These are phyloP conservation scores for Rhexocercosporidium sp. DNA, from an alignment of 2,329 filamentous ascomycete genomes.

Conservation along the genomic window DNA sequence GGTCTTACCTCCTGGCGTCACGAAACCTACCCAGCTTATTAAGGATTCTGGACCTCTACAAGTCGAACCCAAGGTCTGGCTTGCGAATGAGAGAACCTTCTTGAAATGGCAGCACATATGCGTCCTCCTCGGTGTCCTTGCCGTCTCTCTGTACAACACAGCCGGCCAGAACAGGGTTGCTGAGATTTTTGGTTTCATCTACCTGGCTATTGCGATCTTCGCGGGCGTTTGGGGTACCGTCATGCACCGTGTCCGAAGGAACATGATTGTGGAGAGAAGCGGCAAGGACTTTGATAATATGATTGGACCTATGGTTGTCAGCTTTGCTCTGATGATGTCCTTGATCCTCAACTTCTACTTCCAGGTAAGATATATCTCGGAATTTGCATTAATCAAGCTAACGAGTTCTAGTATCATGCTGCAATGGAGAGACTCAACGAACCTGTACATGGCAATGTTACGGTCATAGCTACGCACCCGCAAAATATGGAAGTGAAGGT, in stretches of 20 bases:
- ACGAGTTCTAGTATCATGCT: constrained; percentile 33
- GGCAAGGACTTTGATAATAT: constrained; percentile 93
- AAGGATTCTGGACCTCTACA: constrained; percentile 92
- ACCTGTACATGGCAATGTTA: constrained; percentile 17
- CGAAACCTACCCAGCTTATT: constrained; percentile 84
- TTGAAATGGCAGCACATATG: constrained; percentile 98
- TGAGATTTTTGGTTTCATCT: constrained; percentile 78
- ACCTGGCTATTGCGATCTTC: constrained; percentile 82
- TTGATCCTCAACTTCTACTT: constrained; percentile 71
- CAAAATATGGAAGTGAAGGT: not conserved
- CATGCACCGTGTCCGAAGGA: constrained; percentile 76
- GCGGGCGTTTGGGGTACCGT: constrained; percentile 86
- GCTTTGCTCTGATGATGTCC: constrained; percentile 76
- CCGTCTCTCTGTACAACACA: constrained; percentile 86
- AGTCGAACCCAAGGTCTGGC: constrained; percentile 97
- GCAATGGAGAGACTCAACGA: constrained; percentile 29
- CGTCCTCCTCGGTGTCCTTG: constrained; percentile 82
- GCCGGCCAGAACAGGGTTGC: constrained; percentile 81
- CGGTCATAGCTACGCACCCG: not conserved
- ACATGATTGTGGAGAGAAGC: constrained; percentile 83
- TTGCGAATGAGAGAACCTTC: constrained; percentile 97
- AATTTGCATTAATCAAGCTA: constrained; percentile 7
- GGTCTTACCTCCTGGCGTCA: constrained; percentile 83
- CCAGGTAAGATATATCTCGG: constrained; percentile 10
- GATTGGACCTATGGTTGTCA: constrained; percentile 83